A percentile compares a stretch with the other conserved stretches of the same genome.
These are phyloP conservation scores for Vicia faba DNA, from an alignment of 306 rosid genomes.

Conservation along the genomic window DNA sequence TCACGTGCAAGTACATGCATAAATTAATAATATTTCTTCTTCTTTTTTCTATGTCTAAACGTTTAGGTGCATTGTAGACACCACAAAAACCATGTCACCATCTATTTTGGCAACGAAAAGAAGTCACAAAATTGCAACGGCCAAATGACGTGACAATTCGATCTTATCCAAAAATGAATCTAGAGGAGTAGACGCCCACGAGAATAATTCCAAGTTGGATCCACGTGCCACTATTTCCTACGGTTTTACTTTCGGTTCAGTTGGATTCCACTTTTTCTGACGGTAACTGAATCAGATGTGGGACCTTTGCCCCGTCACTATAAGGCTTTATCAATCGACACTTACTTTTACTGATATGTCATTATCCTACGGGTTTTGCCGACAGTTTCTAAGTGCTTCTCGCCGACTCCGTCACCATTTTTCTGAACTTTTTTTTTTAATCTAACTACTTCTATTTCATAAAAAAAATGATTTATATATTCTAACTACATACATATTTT, in stretches of 20 bases:
- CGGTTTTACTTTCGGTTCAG: background rate
- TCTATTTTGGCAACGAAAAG: background rate
- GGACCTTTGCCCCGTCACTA: constrained; percentile 14
- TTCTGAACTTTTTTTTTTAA: too few relatives aligned
- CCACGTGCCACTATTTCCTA: constrained; percentile 38
- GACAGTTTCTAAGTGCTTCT: constrained; percentile 24
- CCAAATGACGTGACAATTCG: constrained; percentile 17
- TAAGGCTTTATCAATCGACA: background rate
- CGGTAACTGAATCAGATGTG: constrained; percentile 33
- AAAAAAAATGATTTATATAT: too few relatives aligned
- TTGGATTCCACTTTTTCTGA: background rate
- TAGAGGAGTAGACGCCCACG: constrained; percentile 37
- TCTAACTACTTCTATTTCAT: too few relatives aligned
- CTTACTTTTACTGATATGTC: constrained; percentile 15
- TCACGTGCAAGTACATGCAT: too few relatives aligned
- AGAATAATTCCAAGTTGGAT: constrained; percentile 38
- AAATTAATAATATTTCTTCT: too few relatives aligned
- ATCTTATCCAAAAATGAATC: constrained; percentile 41
- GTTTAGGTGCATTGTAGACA: background rate
- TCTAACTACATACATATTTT: too few relatives aligned
- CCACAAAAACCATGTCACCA: too few relatives aligned
- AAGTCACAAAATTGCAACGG: background rate
- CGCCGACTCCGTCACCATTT: background rate
- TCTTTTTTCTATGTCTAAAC: too few relatives aligned
- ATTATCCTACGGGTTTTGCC: constrained; percentile 9